These are phyloP conservation scores for Carpinus viminea DNA, from an alignment of 306 rosid species.

Conservation along the genomic window DNA sequence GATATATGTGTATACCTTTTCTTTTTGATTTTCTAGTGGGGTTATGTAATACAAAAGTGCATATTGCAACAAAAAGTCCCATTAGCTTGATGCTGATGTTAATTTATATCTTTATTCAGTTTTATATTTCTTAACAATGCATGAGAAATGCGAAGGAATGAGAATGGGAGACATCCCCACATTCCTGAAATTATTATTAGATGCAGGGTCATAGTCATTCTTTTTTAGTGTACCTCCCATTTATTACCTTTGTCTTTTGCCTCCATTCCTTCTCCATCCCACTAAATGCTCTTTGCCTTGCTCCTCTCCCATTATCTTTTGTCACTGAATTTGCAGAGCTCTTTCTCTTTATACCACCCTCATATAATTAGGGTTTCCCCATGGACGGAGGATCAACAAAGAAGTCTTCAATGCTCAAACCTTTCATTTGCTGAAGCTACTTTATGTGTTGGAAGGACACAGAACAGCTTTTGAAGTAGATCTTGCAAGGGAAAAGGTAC, in stretches of 20 bases:
- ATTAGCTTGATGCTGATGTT: slow-evolving; percentile 8
- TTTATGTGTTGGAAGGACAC: slow-evolving; percentile 30
- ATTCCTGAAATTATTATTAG: slow-evolving; percentile 68
- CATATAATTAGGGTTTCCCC: slow-evolving; percentile 60
- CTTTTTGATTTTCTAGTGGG: background rate
- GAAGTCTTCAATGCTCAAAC: slow-evolving; percentile 42
- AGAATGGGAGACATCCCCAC: slow-evolving; percentile 65
- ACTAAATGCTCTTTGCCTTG: slow-evolving; percentile 60
- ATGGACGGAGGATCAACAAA: slow-evolving; percentile 31
- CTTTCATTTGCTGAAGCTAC: slow-evolving; percentile 50
- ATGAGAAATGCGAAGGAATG: slow-evolving; percentile 44
- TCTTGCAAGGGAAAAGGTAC: slow-evolving; percentile 49
- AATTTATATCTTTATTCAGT: background rate
- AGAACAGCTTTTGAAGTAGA: slow-evolving; percentile 44
- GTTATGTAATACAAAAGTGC: background rate
- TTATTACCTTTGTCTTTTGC: slow-evolving; percentile 94
- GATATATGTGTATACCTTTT: too few species aligned
- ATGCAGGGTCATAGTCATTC: slow-evolving; percentile 84
- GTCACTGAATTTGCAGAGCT: slow-evolving; percentile 49
- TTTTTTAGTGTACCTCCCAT: slow-evolving; percentile 84
- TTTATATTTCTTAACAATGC: slow-evolving; percentile 21
- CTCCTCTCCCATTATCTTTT: slow-evolving; percentile 47
- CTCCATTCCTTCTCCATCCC: slow-evolving; percentile 89
- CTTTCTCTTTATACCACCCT: slow-evolving; percentile 21
- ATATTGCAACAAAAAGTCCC: slow-evolving; percentile 5